phyloP scores from a whole-genome alignment of 352 stramenopile species.

The Phytophthora cryptogea region DNA sequence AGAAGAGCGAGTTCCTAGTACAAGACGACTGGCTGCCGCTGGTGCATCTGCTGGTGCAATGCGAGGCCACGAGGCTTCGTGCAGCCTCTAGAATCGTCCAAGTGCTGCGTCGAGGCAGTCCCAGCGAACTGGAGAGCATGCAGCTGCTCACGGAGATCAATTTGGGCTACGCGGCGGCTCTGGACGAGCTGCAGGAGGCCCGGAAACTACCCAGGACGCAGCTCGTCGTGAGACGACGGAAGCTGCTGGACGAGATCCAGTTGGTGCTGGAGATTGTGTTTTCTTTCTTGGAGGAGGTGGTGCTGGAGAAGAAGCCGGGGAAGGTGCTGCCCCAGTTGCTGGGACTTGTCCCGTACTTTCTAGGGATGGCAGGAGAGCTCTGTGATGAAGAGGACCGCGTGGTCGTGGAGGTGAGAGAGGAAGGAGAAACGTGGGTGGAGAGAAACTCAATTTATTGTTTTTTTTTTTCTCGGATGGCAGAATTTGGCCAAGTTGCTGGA shows the following conservation, averaged over 20 bases:
- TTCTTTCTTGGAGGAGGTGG: constrained; percentile 53
- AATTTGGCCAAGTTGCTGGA: constrained; percentile 67
- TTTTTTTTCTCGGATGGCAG: constrained; percentile 21
- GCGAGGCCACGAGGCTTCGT: constrained; percentile 51
- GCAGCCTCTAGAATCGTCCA: constrained; percentile 64
- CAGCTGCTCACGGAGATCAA: constrained; percentile 81
- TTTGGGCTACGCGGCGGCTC: constrained; percentile 57
- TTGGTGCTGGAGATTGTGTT: constrained; percentile 61
- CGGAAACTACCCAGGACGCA: background rate
- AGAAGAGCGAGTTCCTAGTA: constrained; percentile 35
- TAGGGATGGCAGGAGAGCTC: constrained; percentile 50
- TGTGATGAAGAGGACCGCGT: background rate
- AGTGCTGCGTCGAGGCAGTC: constrained; percentile 52
- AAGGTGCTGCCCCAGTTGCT: constrained; percentile 69
- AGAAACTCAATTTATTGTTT: background rate
- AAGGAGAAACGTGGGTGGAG: constrained; percentile 3
- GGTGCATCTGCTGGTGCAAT: constrained; percentile 64
- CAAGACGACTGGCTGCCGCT: constrained; percentile 68
- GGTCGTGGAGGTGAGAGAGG: constrained; percentile 3
- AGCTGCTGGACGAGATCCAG: constrained; percentile 53
- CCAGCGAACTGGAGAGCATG: constrained; percentile 73
- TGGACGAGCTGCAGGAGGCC: constrained; percentile 38
- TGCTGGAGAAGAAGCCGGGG: constrained; percentile 27
- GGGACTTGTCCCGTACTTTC: constrained; percentile 57
- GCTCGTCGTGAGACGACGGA: constrained; percentile 13